A percentile compares a stretch with the other conserved stretches of the same genome.
Conservation (phyloP, 1,139 yeast genomes). For the Meyerozyma elateridarum region DNA sequence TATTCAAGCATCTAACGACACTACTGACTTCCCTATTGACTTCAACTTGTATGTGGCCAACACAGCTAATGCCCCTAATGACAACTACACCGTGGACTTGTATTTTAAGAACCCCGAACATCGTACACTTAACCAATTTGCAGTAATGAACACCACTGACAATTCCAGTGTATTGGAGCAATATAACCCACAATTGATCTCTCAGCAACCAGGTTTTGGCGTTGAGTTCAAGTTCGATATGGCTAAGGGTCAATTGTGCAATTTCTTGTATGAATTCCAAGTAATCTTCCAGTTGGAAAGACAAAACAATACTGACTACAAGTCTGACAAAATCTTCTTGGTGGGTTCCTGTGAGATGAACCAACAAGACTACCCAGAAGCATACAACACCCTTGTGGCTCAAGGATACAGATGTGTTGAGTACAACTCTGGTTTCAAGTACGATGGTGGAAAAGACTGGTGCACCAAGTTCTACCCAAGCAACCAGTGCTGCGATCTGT, state of each 20-base stretch:
- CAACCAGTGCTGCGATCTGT: constrained; percentile 14
- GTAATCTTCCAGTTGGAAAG: constrained; percentile 17
- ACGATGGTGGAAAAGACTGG: constrained; percentile 20
- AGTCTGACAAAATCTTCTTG: constrained; percentile 18
- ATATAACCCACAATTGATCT: constrained; percentile 16
- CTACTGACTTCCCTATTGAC: constrained; percentile 15
- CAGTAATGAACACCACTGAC: constrained; percentile 15
- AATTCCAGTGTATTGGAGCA: constrained; percentile 10
- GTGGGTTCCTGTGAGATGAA: constrained; percentile 18
- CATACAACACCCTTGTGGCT: constrained; percentile 10
- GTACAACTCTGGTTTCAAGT: constrained; percentile 18
- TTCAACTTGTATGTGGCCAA: constrained; percentile 17
- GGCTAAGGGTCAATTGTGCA: constrained; percentile 17
- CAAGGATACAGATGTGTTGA: constrained; percentile 20
- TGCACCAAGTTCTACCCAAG: constrained; percentile 17
- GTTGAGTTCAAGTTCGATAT: constrained; percentile 18
- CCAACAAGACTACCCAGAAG: constrained; percentile 14
- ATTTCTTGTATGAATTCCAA: constrained; percentile 18
- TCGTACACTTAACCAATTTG: constrained; percentile 12
- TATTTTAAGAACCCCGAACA: constrained; percentile 16
- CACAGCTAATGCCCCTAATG: constrained; percentile 10
- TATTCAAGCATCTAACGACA: constrained; percentile 13
- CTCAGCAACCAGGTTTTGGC: constrained; percentile 16
- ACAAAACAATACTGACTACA: constrained; percentile 9
- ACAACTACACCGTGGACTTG: constrained; percentile 17